These are phyloP conservation scores for Naegleria fowleri DNA, from an alignment of 208 protist species.

Conservation along the genomic window DNA sequence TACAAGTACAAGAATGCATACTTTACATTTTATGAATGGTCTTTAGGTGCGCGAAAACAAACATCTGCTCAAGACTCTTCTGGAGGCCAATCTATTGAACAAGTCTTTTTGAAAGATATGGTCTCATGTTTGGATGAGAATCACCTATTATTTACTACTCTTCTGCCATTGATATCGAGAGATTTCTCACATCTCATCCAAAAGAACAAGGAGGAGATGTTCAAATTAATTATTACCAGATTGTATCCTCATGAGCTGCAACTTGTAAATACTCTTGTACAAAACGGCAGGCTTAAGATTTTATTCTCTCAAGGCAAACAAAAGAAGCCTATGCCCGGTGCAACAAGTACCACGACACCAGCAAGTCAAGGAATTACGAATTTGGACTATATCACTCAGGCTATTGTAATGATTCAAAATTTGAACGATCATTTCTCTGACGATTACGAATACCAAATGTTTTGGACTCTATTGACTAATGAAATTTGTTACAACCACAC, in stretches of 20 bases:
- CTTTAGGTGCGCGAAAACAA: not conserved
- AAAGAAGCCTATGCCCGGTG: not conserved
- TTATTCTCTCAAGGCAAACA: not conserved
- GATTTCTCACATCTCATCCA: not conserved
- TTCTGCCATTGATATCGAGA: not conserved
- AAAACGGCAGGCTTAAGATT: not conserved
- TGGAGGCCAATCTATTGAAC: too few relatives aligned
- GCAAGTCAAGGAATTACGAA: not conserved
- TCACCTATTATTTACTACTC: not conserved
- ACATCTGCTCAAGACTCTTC: not conserved
- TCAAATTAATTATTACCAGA: not conserved
- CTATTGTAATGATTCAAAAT: not conserved
- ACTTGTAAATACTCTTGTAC: not conserved
- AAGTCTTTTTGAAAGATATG: conserved; percentile 5
- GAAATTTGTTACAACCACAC: not conserved
- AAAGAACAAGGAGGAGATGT: not conserved
- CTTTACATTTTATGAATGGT: conserved; percentile 8
- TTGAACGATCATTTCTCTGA: not conserved
- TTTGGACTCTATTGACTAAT: not conserved
- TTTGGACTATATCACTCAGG: not conserved
- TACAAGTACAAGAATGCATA: not conserved
- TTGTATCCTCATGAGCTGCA: not conserved
- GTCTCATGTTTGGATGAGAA: not conserved
- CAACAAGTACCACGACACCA: not conserved
- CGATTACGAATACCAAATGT: conserved; percentile 1